Percentiles rank a stretch among this genome's conserved stretches.
These are phyloP conservation scores for Xerocomus minutiporus DNA, from an alignment of 1,284 basidiomycete genomes.

Conservation along the genomic window DNA sequence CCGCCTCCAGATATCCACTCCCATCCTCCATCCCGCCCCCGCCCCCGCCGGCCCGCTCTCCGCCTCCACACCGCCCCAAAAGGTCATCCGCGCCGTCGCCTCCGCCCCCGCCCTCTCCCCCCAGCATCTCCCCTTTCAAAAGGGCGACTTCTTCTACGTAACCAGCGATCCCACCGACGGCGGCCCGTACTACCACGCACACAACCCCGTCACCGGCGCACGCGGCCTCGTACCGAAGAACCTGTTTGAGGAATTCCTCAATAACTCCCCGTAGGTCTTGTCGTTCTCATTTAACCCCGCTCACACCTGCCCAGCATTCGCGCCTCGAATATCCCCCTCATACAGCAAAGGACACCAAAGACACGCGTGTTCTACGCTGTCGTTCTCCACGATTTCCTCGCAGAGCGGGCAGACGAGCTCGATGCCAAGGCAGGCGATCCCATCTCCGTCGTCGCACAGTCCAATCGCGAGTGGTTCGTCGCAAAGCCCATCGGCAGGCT, in stretches of 20 bases:
- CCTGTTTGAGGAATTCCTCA: constrained; percentile 86
- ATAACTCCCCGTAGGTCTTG: constrained; percentile 55
- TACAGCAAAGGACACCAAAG: constrained; percentile 38
- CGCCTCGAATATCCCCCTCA: constrained; percentile 36
- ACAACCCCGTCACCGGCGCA: constrained; percentile 89
- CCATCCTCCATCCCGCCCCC: constrained; percentile 57
- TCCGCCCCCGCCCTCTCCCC: constrained; percentile 71
- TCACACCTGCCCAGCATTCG: constrained; percentile 34
- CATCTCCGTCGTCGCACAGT: constrained; percentile 88
- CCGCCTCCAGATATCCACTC: constrained; percentile 64
- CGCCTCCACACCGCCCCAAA: constrained; percentile 82
- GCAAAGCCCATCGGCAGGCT: constrained; percentile 93
- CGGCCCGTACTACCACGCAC: constrained; percentile 76
- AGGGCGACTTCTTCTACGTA: constrained; percentile 98
- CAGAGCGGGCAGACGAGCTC: constrained; percentile 94
- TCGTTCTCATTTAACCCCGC: neutral
- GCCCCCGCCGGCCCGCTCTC: constrained; percentile 40
- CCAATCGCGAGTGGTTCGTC: constrained; percentile 87
- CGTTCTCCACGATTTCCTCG: constrained; percentile 92
- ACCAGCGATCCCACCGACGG: constrained; percentile 63
- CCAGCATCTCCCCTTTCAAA: constrained; percentile 86
- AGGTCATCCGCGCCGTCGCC: constrained; percentile 86
- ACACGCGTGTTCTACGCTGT: constrained; percentile 82
- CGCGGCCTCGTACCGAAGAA: constrained; percentile 85
- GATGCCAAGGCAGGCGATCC: constrained; percentile 92